Base-by-base conservation (phyloP, 2,329 filamentous ascomycete genomes). In the Nemania sp. region DNA sequence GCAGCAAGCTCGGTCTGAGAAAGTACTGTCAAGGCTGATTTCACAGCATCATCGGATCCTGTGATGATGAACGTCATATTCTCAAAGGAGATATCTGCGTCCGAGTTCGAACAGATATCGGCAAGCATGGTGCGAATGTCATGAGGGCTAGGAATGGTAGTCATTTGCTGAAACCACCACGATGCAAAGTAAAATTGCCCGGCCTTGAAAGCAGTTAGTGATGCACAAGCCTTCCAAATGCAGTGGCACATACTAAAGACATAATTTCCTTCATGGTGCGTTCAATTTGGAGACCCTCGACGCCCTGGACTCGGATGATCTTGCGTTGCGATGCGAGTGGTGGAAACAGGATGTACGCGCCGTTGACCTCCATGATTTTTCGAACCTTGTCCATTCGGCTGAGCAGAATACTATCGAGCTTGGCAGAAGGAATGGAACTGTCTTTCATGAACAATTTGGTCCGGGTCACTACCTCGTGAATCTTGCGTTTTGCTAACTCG, bases 151-250 rank as follows among this genome's bases (percentile, higher is more conserved):
- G 88, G 78, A 67, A 82, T 72, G 60, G 84, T 78, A 57, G 94
- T 89, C 12, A 86, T 82, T 66, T 90, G 86, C 68, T 91, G 88
- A 62, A 96, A 88, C 82, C 91, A 96, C 93, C 94, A 99, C 9
- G 90, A 91, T 19, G 92, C 92, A 69, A 91, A 94, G 75, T 99
- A 99, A 72, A 97, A 99, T 75, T 99, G 94, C 30, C 93, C 92
- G 61, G 92, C 91, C 89, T 92, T 60, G 11, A 36, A 15, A 65
- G 72, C 63, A 73, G 67, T 62, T 50, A 64, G 62, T 41, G 39
- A 34, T 20, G 52, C 33, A 49, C 36, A 36, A 33, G 41, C 20
- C 6, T 33, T n/a, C 26, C 2, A 23, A 9, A 9, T 20, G 14
- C 9, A 30, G 15, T 15, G 24, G 9, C 15, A 76, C 86, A 72